phyloP scores from a whole-genome alignment of 768 basidiomycete species.

The Leucogyrophana mollusca region DNA sequence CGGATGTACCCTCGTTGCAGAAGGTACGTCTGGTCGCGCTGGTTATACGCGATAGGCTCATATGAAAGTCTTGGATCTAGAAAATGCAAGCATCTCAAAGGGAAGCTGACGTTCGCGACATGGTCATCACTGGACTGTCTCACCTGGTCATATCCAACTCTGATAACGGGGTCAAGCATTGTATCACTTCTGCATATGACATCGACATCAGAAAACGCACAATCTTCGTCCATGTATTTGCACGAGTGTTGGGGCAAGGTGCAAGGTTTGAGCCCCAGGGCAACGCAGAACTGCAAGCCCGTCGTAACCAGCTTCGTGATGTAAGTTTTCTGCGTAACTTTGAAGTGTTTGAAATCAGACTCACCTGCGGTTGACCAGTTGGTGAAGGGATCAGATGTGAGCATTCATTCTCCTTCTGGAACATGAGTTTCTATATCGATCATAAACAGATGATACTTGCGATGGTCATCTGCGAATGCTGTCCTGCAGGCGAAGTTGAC shows the following conservation, averaged over 20 bases:
- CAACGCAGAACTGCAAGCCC: constrained; percentile 43
- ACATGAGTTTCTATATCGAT: constrained; percentile 11
- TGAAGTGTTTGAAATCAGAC: constrained; percentile 1
- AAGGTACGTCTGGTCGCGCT: constrained; percentile 32
- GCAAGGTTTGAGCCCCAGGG: constrained; percentile 71
- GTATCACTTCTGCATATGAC: constrained; percentile 76
- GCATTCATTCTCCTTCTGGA: constrained; percentile 18
- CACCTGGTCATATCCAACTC: constrained; percentile 83
- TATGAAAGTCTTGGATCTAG: constrained; percentile 24
- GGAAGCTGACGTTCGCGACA: constrained; percentile 65
- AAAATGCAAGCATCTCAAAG: constrained; percentile 45
- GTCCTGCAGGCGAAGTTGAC: constrained; percentile 76
- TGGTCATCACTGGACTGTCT: constrained; percentile 78
- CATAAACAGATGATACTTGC: constrained; percentile 65
- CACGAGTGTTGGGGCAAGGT: constrained; percentile 76
- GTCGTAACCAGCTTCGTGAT: constrained; percentile 56
- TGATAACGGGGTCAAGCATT: constrained; percentile 88
- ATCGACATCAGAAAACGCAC: constrained; percentile 64
- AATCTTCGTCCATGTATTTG: constrained; percentile 85
- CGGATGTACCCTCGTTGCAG: constrained; percentile 47
- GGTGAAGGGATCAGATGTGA: constrained; percentile 71
- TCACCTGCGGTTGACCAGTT: constrained; percentile 54
- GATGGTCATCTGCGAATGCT: constrained; percentile 84
- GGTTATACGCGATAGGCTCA: neutral
- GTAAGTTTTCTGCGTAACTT: constrained; percentile 34